Percentiles rank a stretch among this genome's conserved stretches.
Evolutionary conservation across 1,284 basidiomycete genomes (phyloP).

Genomic region (Ustilago sp.): DNA sequence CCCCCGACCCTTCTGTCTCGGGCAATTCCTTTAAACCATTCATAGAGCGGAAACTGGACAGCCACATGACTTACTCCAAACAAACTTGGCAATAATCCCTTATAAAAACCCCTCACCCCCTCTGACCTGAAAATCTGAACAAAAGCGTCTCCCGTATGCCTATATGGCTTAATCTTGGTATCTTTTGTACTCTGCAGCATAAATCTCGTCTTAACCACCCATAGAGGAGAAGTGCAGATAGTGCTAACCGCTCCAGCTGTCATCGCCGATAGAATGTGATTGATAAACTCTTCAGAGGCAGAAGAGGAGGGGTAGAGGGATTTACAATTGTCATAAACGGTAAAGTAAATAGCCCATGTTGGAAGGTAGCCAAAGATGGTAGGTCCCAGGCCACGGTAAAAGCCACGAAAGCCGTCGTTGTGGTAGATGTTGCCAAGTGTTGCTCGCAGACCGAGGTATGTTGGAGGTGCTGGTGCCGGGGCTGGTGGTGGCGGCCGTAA

Average conservation of each 20-base stretch:
- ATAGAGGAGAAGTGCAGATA: conserved; percentile 64
- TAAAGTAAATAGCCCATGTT: conserved; percentile 69
- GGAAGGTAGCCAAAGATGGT: conserved; percentile 68
- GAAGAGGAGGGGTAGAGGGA: not conserved
- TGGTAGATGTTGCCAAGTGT: conserved; percentile 57
- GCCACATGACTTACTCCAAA: conserved; percentile 67
- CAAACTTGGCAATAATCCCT: conserved; percentile 61
- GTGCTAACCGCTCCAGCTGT: conserved; percentile 65
- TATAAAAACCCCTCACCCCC: conserved; percentile 65
- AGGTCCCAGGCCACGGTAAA: conserved; percentile 67
- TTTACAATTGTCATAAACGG: conserved; percentile 65
- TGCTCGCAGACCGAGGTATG: conserved; percentile 26
- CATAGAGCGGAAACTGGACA: conserved; percentile 68
- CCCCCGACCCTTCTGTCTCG: conserved; percentile 44
- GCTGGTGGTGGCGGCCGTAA: not conserved
- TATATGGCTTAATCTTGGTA: conserved; percentile 42
- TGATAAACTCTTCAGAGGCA: conserved; percentile 53
- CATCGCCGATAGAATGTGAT: conserved; percentile 66
- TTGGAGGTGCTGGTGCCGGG: conserved; percentile 9
- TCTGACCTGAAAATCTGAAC: conserved; percentile 60
- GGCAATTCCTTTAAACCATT: conserved; percentile 58
- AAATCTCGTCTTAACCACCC: conserved; percentile 68
- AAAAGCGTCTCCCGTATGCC: conserved; percentile 66
- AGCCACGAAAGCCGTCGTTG: conserved; percentile 65
- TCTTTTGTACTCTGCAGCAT: conserved; percentile 57